Evolutionary conservation across 345 rosid genomes (phyloP).

Genomic region (Eucalyptus urophylla): DNA sequence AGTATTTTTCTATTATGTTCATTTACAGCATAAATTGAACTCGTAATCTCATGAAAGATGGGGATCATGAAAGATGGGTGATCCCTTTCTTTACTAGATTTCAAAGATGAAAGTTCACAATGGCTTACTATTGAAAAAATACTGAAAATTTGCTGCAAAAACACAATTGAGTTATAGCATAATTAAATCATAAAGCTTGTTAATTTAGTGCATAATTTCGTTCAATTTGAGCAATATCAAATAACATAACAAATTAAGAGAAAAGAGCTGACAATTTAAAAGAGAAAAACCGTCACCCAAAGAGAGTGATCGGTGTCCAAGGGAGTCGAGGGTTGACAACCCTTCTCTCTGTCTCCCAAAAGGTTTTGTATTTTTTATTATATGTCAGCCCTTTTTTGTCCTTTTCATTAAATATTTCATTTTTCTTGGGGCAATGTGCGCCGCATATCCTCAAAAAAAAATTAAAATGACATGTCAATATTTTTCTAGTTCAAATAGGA

Average conservation of each 20-base stretch:
- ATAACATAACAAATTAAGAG: accelerated
- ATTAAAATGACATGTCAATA: not conserved
- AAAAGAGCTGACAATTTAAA: not conserved
- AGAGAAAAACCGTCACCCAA: not conserved
- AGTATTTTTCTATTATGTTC: too few species aligned
- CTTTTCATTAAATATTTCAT: not conserved
- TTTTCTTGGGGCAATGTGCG: not conserved
- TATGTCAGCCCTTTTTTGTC: not conserved
- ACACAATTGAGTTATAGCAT: too few species aligned
- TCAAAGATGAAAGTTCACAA: too few species aligned
- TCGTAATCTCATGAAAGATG: too few species aligned
- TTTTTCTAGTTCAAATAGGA: not conserved
- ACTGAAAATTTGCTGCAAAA: too few species aligned
- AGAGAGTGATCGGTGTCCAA: not conserved
- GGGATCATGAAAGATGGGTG: too few species aligned
- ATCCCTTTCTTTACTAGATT: too few species aligned
- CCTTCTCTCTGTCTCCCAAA: not conserved
- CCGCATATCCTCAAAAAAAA: accelerated
- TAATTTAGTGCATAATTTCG: too few species aligned
- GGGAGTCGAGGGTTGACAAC: not conserved
- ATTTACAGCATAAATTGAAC: too few species aligned
- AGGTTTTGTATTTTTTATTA: not conserved
- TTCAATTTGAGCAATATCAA: too few species aligned
- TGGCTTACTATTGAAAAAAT: too few species aligned
- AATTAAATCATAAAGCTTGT: too few species aligned